These are phyloP conservation scores for Talaromyces pinophilus DNA, from an alignment of 2,329 filamentous ascomycete species.

Conservation along the genomic window DNA sequence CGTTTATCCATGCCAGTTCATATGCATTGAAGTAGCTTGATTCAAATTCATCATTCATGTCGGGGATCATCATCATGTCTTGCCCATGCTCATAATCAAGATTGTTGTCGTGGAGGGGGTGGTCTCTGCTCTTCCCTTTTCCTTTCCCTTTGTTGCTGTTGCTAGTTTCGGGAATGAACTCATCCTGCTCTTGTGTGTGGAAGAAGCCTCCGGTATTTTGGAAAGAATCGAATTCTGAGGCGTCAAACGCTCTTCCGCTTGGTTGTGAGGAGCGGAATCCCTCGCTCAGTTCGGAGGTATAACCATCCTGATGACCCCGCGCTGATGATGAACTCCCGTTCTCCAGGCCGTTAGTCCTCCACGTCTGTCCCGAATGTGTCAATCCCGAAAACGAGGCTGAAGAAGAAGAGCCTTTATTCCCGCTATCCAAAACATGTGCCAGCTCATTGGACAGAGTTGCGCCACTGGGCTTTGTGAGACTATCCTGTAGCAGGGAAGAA, in stretches of 20 bases:
- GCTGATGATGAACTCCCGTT: not conserved
- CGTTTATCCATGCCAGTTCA: slow-evolving; percentile 20
- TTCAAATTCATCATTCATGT: not conserved
- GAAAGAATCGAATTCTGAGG: not conserved
- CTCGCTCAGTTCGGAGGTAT: no score
- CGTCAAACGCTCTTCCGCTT: not conserved
- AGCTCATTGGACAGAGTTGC: slow-evolving; percentile 27
- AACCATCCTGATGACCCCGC: not conserved
- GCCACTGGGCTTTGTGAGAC: slow-evolving; percentile 30
- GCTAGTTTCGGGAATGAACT: not conserved
- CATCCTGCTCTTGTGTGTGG: not conserved
- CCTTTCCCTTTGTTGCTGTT: not conserved
- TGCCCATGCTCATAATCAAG: not conserved
- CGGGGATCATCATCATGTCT: not conserved
- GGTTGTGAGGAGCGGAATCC: not conserved
- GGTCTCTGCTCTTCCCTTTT: not conserved
- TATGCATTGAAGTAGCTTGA: slow-evolving; percentile 3
- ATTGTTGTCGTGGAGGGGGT: not conserved
- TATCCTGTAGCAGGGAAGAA: slow-evolving; percentile 35
- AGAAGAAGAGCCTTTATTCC: slow-evolving; percentile 22
- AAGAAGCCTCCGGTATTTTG: not conserved
- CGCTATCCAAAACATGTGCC: slow-evolving; percentile 27
- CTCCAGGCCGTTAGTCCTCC: not conserved
- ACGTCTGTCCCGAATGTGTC: not conserved
- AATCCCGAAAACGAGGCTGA: slow-evolving; percentile 12